Evolutionary conservation across 352 stramenopile genomes (phyloP).

Genomic region (Pythium dissimile): DNA sequence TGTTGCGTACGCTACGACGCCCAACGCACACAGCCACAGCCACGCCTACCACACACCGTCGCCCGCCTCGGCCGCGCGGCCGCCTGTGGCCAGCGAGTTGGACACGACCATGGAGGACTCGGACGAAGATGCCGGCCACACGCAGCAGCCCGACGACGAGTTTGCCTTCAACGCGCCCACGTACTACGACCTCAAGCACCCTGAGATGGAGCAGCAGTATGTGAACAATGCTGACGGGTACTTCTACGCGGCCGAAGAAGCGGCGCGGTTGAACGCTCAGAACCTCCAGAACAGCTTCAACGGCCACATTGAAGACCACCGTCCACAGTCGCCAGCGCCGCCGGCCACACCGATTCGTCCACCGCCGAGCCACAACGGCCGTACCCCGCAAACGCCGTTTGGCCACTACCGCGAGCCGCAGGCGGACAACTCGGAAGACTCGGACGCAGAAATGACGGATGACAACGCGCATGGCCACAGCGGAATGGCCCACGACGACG

Average conservation of each 20-base stretch:
- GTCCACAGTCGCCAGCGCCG: neutral
- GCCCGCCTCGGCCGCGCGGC: neutral
- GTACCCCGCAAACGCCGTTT: slow-evolving; percentile 23
- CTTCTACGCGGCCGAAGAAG: slow-evolving; percentile 33
- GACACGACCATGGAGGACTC: slow-evolving; percentile 34
- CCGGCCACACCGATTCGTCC: slow-evolving; percentile 2
- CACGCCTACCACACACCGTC: slow-evolving; percentile 14
- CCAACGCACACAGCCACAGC: neutral
- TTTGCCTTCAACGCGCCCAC: slow-evolving; percentile 77
- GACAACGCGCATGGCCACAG: no score
- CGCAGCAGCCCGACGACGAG: slow-evolving; percentile 38
- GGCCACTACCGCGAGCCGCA: slow-evolving; percentile 21
- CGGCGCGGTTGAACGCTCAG: neutral
- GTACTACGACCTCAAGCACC: slow-evolving; percentile 83
- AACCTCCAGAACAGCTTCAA: neutral
- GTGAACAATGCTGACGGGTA: slow-evolving; percentile 87
- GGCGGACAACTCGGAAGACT: slow-evolving; percentile 28
- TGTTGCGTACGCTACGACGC: neutral
- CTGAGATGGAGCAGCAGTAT: slow-evolving; percentile 62
- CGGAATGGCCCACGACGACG: slow-evolving; percentile 10
- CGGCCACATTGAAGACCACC: neutral
- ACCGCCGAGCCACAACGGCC: neutral
- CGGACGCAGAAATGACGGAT: slow-evolving; percentile 10
- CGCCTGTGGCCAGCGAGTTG: slow-evolving; percentile 5
- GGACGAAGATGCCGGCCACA: slow-evolving; percentile 27